Base-by-base conservation (phyloP, 208 protist genomes). In the Trypanosomatidae sp. region DNA sequence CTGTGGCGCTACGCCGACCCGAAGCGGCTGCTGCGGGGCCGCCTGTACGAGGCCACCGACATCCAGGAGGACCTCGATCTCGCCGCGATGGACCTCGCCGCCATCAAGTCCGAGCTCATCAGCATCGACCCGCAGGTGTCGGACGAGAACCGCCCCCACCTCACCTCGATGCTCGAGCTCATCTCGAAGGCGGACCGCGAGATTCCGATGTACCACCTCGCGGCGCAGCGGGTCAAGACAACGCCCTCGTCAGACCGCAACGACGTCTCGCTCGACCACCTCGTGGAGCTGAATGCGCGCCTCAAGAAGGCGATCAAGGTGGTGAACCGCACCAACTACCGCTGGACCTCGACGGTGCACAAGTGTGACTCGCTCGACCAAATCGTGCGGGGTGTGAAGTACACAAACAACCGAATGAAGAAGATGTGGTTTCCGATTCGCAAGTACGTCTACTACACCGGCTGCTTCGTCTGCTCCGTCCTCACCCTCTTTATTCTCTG, bases 1-100 rank as follows among this genome's bases (percentile, higher is more conserved):
- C 81, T 98, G 55, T 98, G 87, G 85, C 80, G 88, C 50, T 87
- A 89, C 79, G 84, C 90, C 1, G 82, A 94, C 73, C 69, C 86
- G 15, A 78, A 82, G 56, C 71, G 79, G 22, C 67, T 89, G 78
- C 77, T 97, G 66, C 84, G 86, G 3, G 69, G 77, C 30, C 73
- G 76, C 4, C 83, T 93, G 46, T 95, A 85, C 81, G 83, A 85
- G 59, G 87, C 90, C 17, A 86, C 85, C 13, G 87, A 94, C 70
- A 92, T 96, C 67, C 92, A 97, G 71, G 91, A 97, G 65, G 89
- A 93, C 73, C 85, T 95, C 43, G 94, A 97, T 74, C 81, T 95
- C 13, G 90, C 90, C 3, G 81, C 89, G n/a, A 93, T 93, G 84
- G 88, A 97, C 62, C 77, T 97, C n/a, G 82, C 85, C 1, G 59